These are phyloP conservation scores for Dendrocalamus latiflorus DNA, from an alignment of 202 grass and related monocot species.

Conservation along the genomic window DNA sequence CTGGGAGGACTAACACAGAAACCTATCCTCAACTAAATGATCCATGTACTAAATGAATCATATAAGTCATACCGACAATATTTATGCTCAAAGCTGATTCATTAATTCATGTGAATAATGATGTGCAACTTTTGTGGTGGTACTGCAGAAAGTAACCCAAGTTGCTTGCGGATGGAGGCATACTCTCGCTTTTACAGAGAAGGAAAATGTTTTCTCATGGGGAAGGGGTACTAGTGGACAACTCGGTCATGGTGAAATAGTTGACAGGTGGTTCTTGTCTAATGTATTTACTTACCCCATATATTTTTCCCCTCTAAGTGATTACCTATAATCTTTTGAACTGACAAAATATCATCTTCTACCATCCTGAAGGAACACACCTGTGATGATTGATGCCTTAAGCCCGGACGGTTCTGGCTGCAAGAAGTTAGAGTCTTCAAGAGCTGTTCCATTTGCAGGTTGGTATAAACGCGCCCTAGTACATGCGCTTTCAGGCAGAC, in stretches of 20 bases:
- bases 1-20: background rate
- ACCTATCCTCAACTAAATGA: background rate
- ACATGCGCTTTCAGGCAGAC: background rate
- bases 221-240: slow-evolving; percentile 96
- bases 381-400: slow-evolving; percentile 74
- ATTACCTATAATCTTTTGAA: too few relatives aligned
- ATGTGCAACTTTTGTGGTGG: slow-evolving; percentile 8
- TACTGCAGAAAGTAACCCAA: slow-evolving; percentile 69
- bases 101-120: background rate
- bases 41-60: background rate
- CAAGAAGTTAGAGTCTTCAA: slow-evolving; percentile 72
- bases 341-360: background rate
- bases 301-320: too few relatives aligned
- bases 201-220: slow-evolving; percentile 96
- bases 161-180: slow-evolving; percentile 99
- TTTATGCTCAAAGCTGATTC: background rate
- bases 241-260: slow-evolving; percentile 94
- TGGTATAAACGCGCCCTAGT: background rate
- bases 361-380: slow-evolving; percentile 60
- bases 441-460: slow-evolving; percentile 63
- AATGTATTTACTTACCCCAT: too few relatives aligned
- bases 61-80: background rate
- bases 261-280: too few relatives aligned
- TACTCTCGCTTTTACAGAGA: slow-evolving; percentile 76
- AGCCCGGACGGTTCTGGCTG: slow-evolving; percentile 71